A percentile compares a stretch with the other conserved stretches of the same genome.
phyloP scores from a whole-genome alignment of 495 filamentous ascomycete genomes.

The Xylaria bambusicola region DNA sequence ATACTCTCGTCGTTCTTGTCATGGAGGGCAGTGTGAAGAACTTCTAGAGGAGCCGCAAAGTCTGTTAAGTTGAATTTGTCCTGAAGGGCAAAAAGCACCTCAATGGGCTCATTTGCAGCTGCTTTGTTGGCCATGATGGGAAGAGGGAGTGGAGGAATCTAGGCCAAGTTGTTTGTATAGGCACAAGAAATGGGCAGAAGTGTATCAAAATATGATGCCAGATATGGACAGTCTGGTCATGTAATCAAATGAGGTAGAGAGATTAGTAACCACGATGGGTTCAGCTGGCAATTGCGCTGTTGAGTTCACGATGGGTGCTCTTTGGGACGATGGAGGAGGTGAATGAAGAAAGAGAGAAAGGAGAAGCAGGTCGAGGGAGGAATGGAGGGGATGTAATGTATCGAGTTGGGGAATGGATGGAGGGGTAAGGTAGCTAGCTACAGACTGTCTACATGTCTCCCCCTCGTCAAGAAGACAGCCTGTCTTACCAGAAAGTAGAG shows the following conservation, averaged over 20 bases:
- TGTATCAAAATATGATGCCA: not conserved
- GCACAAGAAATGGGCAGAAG: not conserved
- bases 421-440: constrained; percentile 13
- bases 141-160: not conserved
- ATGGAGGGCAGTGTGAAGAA: constrained; percentile 60
- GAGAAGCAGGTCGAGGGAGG: not conserved
- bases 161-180: not conserved
- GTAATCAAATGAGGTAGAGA: not conserved
- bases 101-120: constrained; percentile 52
- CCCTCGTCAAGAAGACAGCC: constrained; percentile 5
- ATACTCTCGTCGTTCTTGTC: constrained; percentile 63
- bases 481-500: too few relatives aligned
- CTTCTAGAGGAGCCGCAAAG: constrained; percentile 67
- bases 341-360: constrained; percentile 9
- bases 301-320: constrained; percentile 5
- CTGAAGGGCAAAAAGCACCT: constrained; percentile 54
- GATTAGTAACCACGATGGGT: not conserved
- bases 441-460: not conserved
- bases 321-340: constrained; percentile 15
- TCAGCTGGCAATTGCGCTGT: not conserved
- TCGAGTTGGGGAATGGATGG: constrained; percentile 12
- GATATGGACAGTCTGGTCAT: not conserved
- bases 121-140: constrained; percentile 52
- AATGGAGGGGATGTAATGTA: constrained; percentile 14
- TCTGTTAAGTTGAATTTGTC: constrained; percentile 59